A percentile compares a stretch with the other conserved stretches of the same genome.
These are phyloP conservation scores for Tolypocladium tundrense DNA, from an alignment of 2,329 filamentous ascomycete species.

Conservation along the genomic window DNA sequence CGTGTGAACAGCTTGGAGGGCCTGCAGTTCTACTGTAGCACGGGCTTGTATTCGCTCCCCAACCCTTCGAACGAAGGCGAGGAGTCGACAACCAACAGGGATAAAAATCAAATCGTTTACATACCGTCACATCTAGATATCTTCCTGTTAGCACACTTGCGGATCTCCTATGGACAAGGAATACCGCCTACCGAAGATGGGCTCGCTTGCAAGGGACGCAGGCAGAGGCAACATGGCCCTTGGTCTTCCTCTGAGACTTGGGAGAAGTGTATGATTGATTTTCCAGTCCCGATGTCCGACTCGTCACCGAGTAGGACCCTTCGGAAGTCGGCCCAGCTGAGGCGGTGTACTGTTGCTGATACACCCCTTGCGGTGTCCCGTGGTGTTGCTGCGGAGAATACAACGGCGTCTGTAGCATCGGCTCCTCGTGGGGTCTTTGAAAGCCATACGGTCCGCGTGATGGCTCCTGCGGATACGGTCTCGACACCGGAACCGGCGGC, in stretches of 20 bases:
- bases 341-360: constrained; percentile 11
- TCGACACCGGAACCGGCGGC: constrained; percentile 14
- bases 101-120: constrained; percentile 21
- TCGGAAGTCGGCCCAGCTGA: constrained; percentile 8
- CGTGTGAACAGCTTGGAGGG: neutral
- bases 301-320: constrained; percentile 12
- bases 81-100: neutral
- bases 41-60: too few relatives aligned
- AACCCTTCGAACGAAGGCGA: neutral
- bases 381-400: constrained; percentile 13
- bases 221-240: constrained; percentile 74
- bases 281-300: constrained; percentile 30
- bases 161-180: neutral
- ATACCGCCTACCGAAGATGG: constrained; percentile 53
- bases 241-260: constrained; percentile 57
- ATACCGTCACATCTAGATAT: constrained; percentile 50
- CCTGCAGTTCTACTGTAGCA: neutral
- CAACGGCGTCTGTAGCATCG: constrained; percentile 9
- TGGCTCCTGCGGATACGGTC: constrained; percentile 16
- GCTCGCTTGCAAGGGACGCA: constrained; percentile 81
- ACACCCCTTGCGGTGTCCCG: constrained; percentile 1
- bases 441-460: constrained; percentile 14
- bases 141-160: neutral
- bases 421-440: constrained; percentile 12
- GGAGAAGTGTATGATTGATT: constrained; percentile 40